These are phyloP conservation scores for Colletotrichum theobromicola DNA, from an alignment of 2,329 filamentous ascomycete genomes.

Conservation along the genomic window DNA sequence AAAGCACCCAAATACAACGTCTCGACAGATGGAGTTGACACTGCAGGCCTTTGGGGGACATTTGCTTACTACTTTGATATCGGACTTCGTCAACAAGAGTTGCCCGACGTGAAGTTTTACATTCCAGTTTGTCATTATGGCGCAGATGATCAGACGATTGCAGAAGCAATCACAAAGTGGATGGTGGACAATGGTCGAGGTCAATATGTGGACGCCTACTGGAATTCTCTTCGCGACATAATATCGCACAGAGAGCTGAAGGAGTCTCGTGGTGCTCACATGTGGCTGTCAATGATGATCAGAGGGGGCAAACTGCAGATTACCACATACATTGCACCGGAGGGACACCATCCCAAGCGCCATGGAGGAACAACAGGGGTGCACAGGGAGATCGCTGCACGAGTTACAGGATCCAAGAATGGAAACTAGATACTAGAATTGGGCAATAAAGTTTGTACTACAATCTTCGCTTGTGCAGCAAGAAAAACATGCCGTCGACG, in stretches of 20 bases:
- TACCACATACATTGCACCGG: neutral
- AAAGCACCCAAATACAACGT: neutral
- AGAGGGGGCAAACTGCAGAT: neutral
- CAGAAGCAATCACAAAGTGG: neutral
- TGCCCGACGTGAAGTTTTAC: slow-evolving; percentile 1
- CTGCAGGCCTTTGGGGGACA: neutral
- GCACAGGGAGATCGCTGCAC: neutral
- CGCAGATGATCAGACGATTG: neutral
- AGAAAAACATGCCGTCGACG: neutral
- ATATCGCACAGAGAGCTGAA: neutral
- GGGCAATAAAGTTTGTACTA: neutral
- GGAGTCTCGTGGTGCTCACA: slow-evolving; percentile 2
- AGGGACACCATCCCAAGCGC: neutral
- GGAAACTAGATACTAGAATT: neutral
- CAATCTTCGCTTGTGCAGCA: neutral
- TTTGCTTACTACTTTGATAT: slow-evolving; percentile 6
- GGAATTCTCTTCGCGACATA: neutral
- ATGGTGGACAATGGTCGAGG: neutral
- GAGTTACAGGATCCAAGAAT: neutral
- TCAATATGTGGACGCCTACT: neutral
- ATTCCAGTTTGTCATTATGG: slow-evolving; percentile 9
- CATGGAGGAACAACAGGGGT: neutral
- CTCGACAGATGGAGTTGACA: neutral
- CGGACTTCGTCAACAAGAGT: neutral
- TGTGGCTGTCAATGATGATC: slow-evolving; percentile 9